Evolutionary conservation across 2,329 filamentous ascomycete species (phyloP).

Genomic region (Calonectria multiphialidica): DNA sequence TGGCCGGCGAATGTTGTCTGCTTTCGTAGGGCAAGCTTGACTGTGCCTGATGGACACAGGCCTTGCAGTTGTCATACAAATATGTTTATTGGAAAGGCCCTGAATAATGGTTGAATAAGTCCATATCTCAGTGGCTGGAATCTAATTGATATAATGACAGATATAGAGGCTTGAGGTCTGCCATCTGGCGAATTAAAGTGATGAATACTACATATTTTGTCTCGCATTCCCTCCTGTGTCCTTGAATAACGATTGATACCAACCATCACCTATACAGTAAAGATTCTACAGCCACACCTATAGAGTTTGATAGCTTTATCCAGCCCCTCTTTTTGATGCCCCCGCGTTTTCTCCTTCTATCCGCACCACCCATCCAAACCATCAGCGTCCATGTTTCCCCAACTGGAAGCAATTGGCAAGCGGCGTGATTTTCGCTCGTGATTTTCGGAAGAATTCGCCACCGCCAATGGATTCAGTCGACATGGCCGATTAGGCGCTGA

Average conservation of each 20-base stretch:
- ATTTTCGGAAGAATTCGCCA: neutral
- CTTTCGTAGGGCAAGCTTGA: neutral
- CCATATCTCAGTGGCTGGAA: no score
- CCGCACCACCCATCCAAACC: neutral
- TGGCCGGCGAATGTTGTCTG: no score
- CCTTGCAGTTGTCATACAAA: no score
- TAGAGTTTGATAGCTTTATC: neutral
- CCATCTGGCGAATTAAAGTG: no score
- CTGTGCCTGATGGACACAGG: no score
- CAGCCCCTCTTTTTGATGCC: neutral
- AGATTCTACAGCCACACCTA: neutral
- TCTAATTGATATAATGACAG: no score
- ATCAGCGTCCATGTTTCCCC: neutral
- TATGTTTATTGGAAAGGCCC: no score
- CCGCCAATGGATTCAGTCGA: neutral
- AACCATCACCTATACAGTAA: neutral
- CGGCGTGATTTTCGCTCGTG: neutral
- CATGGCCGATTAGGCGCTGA: no score
- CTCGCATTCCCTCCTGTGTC: neutral
- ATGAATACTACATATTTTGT: no score
- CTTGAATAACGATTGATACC: neutral
- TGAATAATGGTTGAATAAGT: no score
- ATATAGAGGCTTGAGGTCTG: no score
- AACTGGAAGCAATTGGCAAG: neutral
- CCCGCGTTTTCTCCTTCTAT: neutral